A percentile compares a stretch with the other conserved stretches of the same genome.
These are phyloP conservation scores for Poa pratensis DNA, from an alignment of 176 grass and related monocot species.

Conservation along the genomic window DNA sequence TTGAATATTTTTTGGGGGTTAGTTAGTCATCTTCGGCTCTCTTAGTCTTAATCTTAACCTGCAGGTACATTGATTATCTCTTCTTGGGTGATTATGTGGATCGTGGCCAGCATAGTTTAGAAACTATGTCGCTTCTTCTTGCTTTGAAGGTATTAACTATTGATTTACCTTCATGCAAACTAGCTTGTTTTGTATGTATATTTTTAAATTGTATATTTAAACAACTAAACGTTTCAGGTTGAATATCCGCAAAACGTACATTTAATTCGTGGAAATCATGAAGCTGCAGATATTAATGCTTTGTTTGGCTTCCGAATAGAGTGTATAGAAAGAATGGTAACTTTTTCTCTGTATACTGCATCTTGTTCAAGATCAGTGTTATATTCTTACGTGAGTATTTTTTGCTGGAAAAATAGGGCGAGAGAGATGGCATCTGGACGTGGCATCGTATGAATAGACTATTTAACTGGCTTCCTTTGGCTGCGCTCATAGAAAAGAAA, in stretches of 20 bases:
- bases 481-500: slow-evolving; percentile 98
- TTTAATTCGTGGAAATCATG: slow-evolving; percentile 99
- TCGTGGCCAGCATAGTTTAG: slow-evolving; percentile 98
- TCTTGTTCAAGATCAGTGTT: neutral
- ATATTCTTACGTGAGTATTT: slow-evolving; percentile 18
- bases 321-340: slow-evolving; percentile 99
- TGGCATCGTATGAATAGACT: slow-evolving; percentile 98
- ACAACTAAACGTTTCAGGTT: slow-evolving; percentile 63
- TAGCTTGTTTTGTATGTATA: slow-evolving; percentile 18
- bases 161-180: slow-evolving; percentile 3
- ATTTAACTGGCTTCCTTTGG: slow-evolving; percentile 99
- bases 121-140: slow-evolving; percentile 98
- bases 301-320: slow-evolving; percentile 99
- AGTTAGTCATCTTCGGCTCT: slow-evolving; percentile 29
- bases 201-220: slow-evolving; percentile 22
- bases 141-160: slow-evolving; percentile 83
- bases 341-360: slow-evolving; percentile 3
- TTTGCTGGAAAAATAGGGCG: slow-evolving; percentile 66
- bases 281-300: slow-evolving; percentile 98
- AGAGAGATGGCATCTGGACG: slow-evolving; percentile 97
- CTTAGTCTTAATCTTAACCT: slow-evolving; percentile 43
- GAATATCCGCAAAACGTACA: slow-evolving; percentile 94
- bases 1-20: slow-evolving; percentile 19
- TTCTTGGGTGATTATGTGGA: slow-evolving; percentile 99
- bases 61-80: slow-evolving; percentile 98